Evolutionary conservation across 129 eudicot species (phyloP).

Genomic region (Helianthus annuus): HanXRQr2.0-SUNRISE NC_035439.2:18951493-18951992

Average conservation of each 20-base stretch:
- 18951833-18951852: constrained; percentile 6
- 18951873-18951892: constrained; percentile 18
- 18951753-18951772: neutral
- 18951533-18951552: too few relatives aligned
- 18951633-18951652: neutral
- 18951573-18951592: too few relatives aligned
- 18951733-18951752: neutral
- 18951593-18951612: too few relatives aligned
- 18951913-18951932: constrained; percentile 32
- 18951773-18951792: neutral
- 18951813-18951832: constrained; percentile 15
- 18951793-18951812: neutral
- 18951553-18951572: too few relatives aligned
- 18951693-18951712: too few relatives aligned
- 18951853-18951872: constrained; percentile 20
- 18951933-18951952: constrained; percentile 22
- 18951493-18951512: too few relatives aligned
- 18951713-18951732: too few relatives aligned
- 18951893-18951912: constrained; percentile 9
- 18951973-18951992: neutral
- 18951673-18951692: too few relatives aligned
- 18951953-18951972: neutral
- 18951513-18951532: too few relatives aligned
- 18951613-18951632: neutral
- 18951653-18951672: neutral